Evolutionary conservation across 192 early-diverging fungal genomes (phyloP), one percentile per base, ranked within the genome.

Genomic region (Podochytrium sp.): DNA sequence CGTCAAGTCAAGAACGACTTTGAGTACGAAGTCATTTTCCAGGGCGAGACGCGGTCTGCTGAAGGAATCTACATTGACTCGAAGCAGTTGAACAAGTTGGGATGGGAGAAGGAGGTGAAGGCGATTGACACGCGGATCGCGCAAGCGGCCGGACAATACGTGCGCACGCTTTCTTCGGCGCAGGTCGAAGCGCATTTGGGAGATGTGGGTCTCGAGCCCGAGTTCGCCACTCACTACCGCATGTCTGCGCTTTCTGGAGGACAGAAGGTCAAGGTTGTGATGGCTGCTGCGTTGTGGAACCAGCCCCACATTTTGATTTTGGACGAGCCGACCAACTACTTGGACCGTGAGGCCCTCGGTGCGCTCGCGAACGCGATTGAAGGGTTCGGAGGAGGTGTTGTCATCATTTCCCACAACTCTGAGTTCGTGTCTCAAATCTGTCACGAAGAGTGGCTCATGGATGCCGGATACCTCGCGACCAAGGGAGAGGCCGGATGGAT

Each of bases 201-300:
- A 29, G 92, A 94, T 78, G 84, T 92, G 62, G 92, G 92, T 76
- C 82, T 94, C 66, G 86, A 89, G 63, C 79, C 90, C 33, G 90
- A 94, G 73, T 92, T 94, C 79, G 90, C 87, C 38, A 87, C 90
- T 57, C 91, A 92, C 79, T 86, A 86, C 73, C 85, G 88, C 75
- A 92, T 94, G 61, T 81, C 84, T 67, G 87, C 88, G 56, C 83
- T 94, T n/a, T 92, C 90, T 50, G 92, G 90, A 41, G 92, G 92
- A 60, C 93, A 92, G 80, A 94, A 92, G 75, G 92, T 94, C 65
- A 94, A 94, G 84, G 91, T 93, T 43, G 93, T 94, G 32, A 88
- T 94, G 74, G 92, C 84, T 50, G 92, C 90, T 30, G 89, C 90
- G 39, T 92, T 94, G 91, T 93, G 93, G 92, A 88, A 90, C 77